Evolutionary conservation across 2,329 filamentous ascomycete species (phyloP).

Genomic region (Ophiostoma piceae): DNA sequence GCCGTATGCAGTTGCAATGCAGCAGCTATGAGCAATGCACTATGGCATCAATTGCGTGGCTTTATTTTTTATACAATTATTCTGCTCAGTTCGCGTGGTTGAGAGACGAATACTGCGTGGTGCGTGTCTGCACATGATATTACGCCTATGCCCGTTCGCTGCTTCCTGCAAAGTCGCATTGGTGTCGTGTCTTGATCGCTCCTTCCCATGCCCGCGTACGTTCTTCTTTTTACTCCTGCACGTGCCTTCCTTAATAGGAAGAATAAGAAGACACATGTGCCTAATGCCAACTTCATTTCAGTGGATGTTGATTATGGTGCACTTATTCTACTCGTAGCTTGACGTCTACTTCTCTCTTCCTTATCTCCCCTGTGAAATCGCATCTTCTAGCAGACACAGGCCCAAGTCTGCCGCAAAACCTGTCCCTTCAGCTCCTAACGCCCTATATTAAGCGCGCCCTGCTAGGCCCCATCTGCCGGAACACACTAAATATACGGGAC

Average conservation of each 20-base stretch:
- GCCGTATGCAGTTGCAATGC: background rate
- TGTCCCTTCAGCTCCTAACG: background rate
- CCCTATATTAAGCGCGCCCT: conserved; percentile 8
- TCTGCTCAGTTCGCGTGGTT: background rate
- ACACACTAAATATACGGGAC: conserved; percentile 10
- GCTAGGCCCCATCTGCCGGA: conserved; percentile 7
- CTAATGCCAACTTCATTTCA: no score
- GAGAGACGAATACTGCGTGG: no score
- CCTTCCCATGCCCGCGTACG: background rate
- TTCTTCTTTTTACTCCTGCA: no score
- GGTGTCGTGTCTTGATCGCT: background rate
- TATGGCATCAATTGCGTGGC: background rate
- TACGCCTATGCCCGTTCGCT: conserved; percentile 3
- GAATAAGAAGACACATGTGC: no score
- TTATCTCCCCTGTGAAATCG: no score
- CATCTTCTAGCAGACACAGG: background rate
- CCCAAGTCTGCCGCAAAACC: background rate
- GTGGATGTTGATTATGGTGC: no score
- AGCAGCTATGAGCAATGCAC: background rate
- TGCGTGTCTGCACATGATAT: background rate
- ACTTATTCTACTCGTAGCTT: no score
- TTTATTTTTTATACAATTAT: background rate
- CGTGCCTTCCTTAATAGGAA: no score
- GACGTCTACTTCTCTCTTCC: no score
- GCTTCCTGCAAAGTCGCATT: background rate